Conservation (phyloP, 352 stramenopile species). For the Globisporangium irregulare region DNA sequence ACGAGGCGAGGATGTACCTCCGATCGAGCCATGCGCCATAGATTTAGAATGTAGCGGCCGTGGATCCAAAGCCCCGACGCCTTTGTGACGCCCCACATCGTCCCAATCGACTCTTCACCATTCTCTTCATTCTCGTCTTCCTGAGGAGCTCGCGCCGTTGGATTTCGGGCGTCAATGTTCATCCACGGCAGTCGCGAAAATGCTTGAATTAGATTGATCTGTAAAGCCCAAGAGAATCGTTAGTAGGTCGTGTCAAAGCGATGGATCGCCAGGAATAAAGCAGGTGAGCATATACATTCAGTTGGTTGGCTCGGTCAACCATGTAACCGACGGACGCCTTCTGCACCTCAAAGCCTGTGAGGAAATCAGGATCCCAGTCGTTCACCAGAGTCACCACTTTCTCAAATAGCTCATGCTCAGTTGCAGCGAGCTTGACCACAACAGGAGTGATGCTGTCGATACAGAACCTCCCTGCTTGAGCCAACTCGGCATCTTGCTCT, state of each 20-base stretch:
- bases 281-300: slow-evolving; percentile 33
- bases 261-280: neutral
- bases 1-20: slow-evolving; percentile 39
- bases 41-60: slow-evolving; percentile 88
- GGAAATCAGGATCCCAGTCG: slow-evolving; percentile 86
- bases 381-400: slow-evolving; percentile 53
- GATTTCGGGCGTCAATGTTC: slow-evolving; percentile 57
- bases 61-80: slow-evolving; percentile 88
- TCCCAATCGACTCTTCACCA: slow-evolving; percentile 50
- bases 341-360: slow-evolving; percentile 88
- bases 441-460: slow-evolving; percentile 25
- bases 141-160: slow-evolving; percentile 20
- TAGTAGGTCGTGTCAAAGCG: neutral
- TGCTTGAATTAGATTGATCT: slow-evolving; percentile 75
- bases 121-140: slow-evolving; percentile 29
- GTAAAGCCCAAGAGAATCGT: neutral
- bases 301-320: slow-evolving; percentile 52
- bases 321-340: slow-evolving; percentile 77
- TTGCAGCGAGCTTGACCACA: slow-evolving; percentile 26
- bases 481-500: slow-evolving; percentile 18
- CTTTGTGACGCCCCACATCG: slow-evolving; percentile 75
- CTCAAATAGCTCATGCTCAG: slow-evolving; percentile 62
- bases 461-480: slow-evolving; percentile 26
- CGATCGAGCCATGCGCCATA: slow-evolving; percentile 88
- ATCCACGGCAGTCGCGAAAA: slow-evolving; percentile 55